Percentiles rank a stretch among this genome's conserved stretches.
Evolutionary conservation across 2,329 filamentous ascomycete genomes (phyloP).

Genomic region (Penicillium sp.): DNA sequence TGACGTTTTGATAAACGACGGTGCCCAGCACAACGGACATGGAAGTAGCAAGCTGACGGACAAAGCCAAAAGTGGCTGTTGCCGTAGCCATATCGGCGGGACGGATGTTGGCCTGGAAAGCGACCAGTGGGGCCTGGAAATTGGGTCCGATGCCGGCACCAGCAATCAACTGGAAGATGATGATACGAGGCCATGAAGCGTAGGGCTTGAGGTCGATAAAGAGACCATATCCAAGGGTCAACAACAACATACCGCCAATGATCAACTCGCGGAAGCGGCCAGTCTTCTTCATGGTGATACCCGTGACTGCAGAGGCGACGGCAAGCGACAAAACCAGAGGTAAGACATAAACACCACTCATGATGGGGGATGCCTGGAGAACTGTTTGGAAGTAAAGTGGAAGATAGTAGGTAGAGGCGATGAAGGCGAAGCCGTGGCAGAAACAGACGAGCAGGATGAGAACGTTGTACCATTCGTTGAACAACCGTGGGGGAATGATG

Average conservation of each 20-base stretch:
- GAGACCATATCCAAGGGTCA: conserved; percentile 66
- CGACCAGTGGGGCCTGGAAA: conserved; percentile 63
- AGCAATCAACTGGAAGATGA: conserved; percentile 58
- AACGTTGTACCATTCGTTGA: conserved; percentile 64
- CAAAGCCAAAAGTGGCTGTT: conserved; percentile 61
- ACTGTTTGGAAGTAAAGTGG: conserved; percentile 83
- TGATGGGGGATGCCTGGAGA: conserved; percentile 64
- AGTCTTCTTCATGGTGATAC: conserved; percentile 71
- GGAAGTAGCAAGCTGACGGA: conserved; percentile 58
- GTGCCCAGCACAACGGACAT: conserved; percentile 60
- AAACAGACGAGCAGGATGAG: conserved; percentile 67
- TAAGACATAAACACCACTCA: conserved; percentile 72
- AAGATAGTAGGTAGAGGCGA: conserved; percentile 74
- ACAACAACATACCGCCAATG: conserved; percentile 56
- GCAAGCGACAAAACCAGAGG: conserved; percentile 69
- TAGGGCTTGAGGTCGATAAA: conserved; percentile 58
- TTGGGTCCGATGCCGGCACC: conserved; percentile 63
- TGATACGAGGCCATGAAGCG: conserved; percentile 52
- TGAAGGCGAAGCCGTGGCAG: conserved; percentile 74
- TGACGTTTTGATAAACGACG: conserved; percentile 46
- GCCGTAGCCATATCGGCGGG: conserved; percentile 62
- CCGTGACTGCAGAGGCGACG: conserved; percentile 58
- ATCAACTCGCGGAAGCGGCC: conserved; percentile 65
- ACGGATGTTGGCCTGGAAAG: conserved; percentile 62
- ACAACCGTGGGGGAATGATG: conserved; percentile 72